These are phyloP conservation scores for Gonium pectorale DNA, from an alignment of 139 green algal genomes.

Conservation along the genomic window DNA sequence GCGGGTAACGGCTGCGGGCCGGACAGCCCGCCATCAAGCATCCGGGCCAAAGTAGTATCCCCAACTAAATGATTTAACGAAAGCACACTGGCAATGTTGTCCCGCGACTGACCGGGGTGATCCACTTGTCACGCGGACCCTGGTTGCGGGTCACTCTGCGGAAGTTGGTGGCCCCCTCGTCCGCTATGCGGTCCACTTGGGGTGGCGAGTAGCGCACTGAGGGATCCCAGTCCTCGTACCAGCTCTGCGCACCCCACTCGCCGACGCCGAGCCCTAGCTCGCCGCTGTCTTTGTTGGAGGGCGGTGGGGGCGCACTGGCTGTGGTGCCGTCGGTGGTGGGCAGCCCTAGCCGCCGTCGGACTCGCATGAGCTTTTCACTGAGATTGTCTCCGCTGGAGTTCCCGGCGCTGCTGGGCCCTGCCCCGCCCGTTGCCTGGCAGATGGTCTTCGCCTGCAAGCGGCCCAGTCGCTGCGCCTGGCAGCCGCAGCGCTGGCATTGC, in stretches of 20 bases:
- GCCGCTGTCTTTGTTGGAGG: neutral
- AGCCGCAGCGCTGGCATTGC: too few species aligned
- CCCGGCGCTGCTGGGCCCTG: conserved; percentile 12
- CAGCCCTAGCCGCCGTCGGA: conserved; percentile 35
- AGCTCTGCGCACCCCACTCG: conserved; percentile 40
- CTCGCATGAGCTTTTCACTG: conserved; percentile 10
- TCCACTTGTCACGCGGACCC: conserved; percentile 72
- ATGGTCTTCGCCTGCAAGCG: too few species aligned
- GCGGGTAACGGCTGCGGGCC: too few species aligned
- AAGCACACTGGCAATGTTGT: too few species aligned
- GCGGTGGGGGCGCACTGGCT: neutral
- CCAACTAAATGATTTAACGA: too few species aligned
- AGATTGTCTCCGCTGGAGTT: neutral
- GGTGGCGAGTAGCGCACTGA: conserved; percentile 51
- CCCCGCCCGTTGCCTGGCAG: neutral
- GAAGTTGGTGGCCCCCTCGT: conserved; percentile 35
- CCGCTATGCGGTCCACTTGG: conserved; percentile 54
- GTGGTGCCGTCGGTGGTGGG: neutral
- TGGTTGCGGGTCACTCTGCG: neutral
- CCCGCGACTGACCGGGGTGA: conserved; percentile 62
- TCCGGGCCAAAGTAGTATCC: too few species aligned
- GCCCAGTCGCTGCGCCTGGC: too few species aligned
- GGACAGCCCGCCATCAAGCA: too few species aligned
- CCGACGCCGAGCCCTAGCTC: neutral
- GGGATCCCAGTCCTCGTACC: conserved; percentile 70